Evolutionary conservation across 768 basidiomycete species (phyloP).

Genomic region (Cystobasidium onofrii): DNA sequence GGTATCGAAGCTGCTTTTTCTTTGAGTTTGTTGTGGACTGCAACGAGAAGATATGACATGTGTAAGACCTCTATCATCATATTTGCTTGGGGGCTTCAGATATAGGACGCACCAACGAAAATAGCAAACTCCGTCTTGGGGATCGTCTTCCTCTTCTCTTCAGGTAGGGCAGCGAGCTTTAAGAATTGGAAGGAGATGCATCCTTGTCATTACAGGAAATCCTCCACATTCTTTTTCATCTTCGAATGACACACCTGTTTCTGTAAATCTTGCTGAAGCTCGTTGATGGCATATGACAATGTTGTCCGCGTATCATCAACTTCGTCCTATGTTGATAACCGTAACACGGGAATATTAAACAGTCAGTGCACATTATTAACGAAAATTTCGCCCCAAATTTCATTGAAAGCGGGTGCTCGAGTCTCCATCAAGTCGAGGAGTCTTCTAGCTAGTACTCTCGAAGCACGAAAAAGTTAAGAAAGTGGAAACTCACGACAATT

Average conservation of each 20-base stretch:
- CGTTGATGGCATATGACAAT: conserved; percentile 73
- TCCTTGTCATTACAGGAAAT: too few species aligned
- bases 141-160: conserved; percentile 56
- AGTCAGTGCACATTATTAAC: neutral
- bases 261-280: conserved; percentile 75
- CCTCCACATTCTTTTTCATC: too few species aligned
- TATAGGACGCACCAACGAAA: conserved; percentile 57
- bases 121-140: conserved; percentile 77
- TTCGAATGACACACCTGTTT: conserved; percentile 42
- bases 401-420: too few species aligned
- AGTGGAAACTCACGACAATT: conserved; percentile 54
- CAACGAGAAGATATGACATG: neutral
- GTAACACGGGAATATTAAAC: too few species aligned
- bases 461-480: too few species aligned
- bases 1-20: conserved; percentile 71
- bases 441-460: too few species aligned
- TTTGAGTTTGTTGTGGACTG: conserved; percentile 85
- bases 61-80: neutral
- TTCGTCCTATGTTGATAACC: conserved; percentile 46
- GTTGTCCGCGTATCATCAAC: conserved; percentile 48
- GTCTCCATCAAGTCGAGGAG: too few species aligned
- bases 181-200: neutral
- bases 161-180: conserved; percentile 43
- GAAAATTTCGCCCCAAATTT: too few species aligned
- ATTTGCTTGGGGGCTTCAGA: too few species aligned